Evolutionary conservation across 2,329 filamentous ascomycete genomes (phyloP).

Genomic region (Aspergillus sp.): DNA sequence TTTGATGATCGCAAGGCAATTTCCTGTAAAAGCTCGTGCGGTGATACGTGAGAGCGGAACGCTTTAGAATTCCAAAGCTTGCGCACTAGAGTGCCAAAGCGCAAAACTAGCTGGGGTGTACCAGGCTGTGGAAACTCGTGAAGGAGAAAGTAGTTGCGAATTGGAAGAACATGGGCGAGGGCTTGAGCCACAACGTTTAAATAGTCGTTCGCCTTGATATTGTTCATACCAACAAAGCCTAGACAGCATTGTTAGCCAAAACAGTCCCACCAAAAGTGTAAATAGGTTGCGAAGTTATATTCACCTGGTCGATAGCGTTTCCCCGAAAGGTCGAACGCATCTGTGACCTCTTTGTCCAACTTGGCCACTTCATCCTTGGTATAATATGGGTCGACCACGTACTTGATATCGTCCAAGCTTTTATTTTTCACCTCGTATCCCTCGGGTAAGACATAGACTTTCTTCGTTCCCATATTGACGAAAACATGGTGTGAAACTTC

Average conservation of each 20-base stretch:
- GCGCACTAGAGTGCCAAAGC: constrained; percentile 84
- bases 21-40: constrained; percentile 94
- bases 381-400: constrained; percentile 89
- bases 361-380: constrained; percentile 75
- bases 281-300: no score
- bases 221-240: constrained; percentile 97
- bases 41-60: constrained; percentile 95
- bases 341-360: constrained; percentile 64
- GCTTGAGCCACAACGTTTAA: constrained; percentile 93
- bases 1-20: constrained; percentile 87
- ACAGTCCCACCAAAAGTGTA: no score
- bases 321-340: constrained; percentile 74
- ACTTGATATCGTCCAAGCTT: constrained; percentile 96
- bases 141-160: constrained; percentile 89
- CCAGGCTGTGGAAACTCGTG: constrained; percentile 69
- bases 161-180: constrained; percentile 81
- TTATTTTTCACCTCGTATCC: constrained; percentile 96
- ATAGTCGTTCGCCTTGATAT: constrained; percentile 99
- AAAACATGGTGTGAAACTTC: constrained; percentile 96
- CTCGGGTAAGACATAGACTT: constrained; percentile 68
- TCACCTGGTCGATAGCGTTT: constrained; percentile 79
- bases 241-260: not conserved
- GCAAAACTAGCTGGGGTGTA: constrained; percentile 76
- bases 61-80: constrained; percentile 98
- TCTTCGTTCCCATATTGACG: constrained; percentile 79